Evolutionary conservation across 345 rosid genomes (phyloP).

Genomic region (Gossypium ekmanianum): DNA sequence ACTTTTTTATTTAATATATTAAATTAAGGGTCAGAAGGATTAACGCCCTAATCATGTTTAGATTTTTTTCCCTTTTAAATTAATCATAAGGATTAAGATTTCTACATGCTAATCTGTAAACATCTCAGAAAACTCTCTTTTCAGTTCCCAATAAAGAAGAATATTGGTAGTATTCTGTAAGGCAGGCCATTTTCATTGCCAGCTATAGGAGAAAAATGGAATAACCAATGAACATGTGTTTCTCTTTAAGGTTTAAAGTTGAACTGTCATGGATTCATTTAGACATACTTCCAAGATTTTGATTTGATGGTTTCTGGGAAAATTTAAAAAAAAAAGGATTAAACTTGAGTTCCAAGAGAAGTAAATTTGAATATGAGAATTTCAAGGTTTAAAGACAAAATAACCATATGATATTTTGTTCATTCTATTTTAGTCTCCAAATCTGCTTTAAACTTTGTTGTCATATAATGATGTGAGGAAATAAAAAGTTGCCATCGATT

Average conservation of each 20-base stretch:
- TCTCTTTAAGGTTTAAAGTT: background rate
- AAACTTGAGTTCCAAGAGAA: background rate
- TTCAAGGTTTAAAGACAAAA: too few species aligned
- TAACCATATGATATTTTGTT: background rate
- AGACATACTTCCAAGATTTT: conserved; percentile 1
- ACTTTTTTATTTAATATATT: background rate
- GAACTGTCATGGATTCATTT: background rate
- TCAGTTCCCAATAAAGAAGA: conserved; percentile 35
- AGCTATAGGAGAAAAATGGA: background rate
- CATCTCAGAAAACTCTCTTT: conserved; percentile 8
- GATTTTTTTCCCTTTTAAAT: background rate
- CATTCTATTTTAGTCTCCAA: too few species aligned
- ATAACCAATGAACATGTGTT: background rate
- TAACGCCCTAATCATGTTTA: background rate
- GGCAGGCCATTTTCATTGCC: background rate
- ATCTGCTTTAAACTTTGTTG: too few species aligned
- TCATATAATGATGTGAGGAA: too few species aligned
- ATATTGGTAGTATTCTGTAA: conserved; percentile 17
- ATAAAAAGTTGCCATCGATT: too few species aligned
- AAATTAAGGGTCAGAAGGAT: background rate
- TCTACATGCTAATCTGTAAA: conserved; percentile 16
- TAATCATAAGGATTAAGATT: background rate
- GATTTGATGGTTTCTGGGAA: background rate
- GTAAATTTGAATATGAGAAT: background rate
- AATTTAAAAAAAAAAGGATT: background rate